Evolutionary conservation across 495 filamentous ascomycete species (phyloP), one percentile per base, ranked within the genome.

Genomic region (Evernia prunastri): DNA sequence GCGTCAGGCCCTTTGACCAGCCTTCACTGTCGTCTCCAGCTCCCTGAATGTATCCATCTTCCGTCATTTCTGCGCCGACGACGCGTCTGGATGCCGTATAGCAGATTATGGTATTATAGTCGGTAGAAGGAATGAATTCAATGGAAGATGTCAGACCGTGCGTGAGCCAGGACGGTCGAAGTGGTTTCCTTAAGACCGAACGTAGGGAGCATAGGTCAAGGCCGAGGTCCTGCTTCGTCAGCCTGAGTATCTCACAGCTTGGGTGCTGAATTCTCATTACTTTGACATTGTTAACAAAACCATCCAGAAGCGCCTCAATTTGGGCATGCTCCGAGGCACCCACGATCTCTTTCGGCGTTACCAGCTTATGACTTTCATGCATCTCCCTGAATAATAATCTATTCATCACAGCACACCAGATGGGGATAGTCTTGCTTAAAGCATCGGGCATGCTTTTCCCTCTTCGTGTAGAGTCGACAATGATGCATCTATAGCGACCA

Each of bases 401-500:
- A 72, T 97, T 97, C 63, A 96, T 69, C 17, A 96, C 89, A 49
- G 84, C 82, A 72, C 88, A 89, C 94, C 94, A 98, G 63, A 96
- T 92, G 0, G 94, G 94, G 9, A 98, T 75, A 0, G 94, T 98
- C 75, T 97, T 97, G 65, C 86, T 87, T 12, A 98, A 79, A 27
- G 93, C 90, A 77, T 98, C 94, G 7, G 94, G 92, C 84, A 96
- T 94, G 85, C 87, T 81, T 79, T 98, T 98, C 15, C 93, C 93
- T 59, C 92, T 79, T 58, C 92, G 80, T 2, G 93, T 98, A n/a
- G 92, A 96, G 75, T 98, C 94, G 43, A 96, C 90, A 56, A 98
- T 87, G 67, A 97, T 88, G 72, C 89, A 92, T 37, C 90, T 91
- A 72, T 15, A 17, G 12, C 18, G 13, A 2, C 25, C 4, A 37